Evolutionary conservation across 2,329 filamentous ascomycete species (phyloP).

Genomic region (Sordariomycetes sp.): DNA sequence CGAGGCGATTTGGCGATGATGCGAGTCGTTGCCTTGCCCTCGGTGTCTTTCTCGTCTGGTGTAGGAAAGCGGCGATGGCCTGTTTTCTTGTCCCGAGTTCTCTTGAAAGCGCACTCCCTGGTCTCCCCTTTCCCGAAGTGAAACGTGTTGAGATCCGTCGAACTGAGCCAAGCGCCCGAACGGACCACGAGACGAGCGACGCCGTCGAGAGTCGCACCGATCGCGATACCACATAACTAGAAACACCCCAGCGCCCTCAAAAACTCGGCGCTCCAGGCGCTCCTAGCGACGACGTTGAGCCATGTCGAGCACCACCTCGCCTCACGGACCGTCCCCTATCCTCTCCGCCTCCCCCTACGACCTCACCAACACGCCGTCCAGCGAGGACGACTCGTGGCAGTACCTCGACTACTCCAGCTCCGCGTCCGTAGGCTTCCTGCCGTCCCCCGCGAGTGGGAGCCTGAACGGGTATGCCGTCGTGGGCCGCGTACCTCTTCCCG

Average conservation of each 20-base stretch:
- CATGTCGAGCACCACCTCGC: constrained; percentile 15
- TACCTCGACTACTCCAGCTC: constrained; percentile 27
- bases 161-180: too few relatives aligned
- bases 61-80: background rate
- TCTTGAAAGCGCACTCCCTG: background rate
- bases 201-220: background rate
- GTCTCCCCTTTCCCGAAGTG: too few relatives aligned
- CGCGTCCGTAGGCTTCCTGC: constrained; percentile 31
- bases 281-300: background rate
- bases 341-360: constrained; percentile 26
- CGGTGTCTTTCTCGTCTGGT: background rate
- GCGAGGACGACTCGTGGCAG: constrained; percentile 34
- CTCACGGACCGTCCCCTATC: constrained; percentile 15
- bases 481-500: constrained; percentile 20
- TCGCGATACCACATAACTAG: background rate
- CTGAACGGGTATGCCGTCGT: constrained; percentile 39
- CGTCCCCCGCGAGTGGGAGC: constrained; percentile 40
- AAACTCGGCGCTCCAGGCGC: background rate
- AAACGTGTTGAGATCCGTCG: too few relatives aligned
- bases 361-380: constrained; percentile 15
- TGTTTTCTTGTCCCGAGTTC: background rate
- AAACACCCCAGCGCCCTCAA: background rate
- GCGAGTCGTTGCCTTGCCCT: background rate
- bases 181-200: too few relatives aligned
- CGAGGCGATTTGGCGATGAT: background rate